phyloP scores from a whole-genome alignment of 805 yeast species.

The Metschnikowia lunata region DNA sequence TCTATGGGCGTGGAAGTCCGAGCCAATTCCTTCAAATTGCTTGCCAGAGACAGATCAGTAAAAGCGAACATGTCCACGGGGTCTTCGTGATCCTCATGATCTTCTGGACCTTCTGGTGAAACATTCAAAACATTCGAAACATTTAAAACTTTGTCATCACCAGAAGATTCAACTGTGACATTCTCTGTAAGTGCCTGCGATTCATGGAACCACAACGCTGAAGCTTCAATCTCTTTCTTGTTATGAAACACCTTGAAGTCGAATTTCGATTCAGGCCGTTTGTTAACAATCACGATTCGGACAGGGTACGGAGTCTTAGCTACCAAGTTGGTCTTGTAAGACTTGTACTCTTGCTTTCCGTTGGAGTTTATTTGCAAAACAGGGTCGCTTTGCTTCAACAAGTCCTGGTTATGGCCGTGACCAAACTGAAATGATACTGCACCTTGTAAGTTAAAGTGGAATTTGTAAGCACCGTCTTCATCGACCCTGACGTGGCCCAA shows the following conservation, averaged over 20 bases:
- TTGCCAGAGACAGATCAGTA: too few species aligned
- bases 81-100: too few species aligned
- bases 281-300: not conserved
- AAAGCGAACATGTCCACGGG: too few species aligned
- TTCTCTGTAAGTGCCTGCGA: too few species aligned
- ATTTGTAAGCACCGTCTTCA: not conserved
- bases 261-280: not conserved
- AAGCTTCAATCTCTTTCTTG: not conserved
- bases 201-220: not conserved
- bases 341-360: not conserved
- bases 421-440: conserved; percentile 1
- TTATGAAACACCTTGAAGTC: not conserved
- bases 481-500: not conserved
- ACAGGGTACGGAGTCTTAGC: not conserved
- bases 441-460: not conserved
- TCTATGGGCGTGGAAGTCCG: too few species aligned
- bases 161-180: too few species aligned
- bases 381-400: not conserved
- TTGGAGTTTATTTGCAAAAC: not conserved
- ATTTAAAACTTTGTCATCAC: too few species aligned
- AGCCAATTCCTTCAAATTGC: too few species aligned
- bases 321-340: not conserved
- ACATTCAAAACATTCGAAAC: too few species aligned
- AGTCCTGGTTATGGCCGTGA: not conserved
- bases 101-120: too few species aligned